Conservation (phyloP, 1,139 yeast species). For the Candida dubliniensis region DNA sequence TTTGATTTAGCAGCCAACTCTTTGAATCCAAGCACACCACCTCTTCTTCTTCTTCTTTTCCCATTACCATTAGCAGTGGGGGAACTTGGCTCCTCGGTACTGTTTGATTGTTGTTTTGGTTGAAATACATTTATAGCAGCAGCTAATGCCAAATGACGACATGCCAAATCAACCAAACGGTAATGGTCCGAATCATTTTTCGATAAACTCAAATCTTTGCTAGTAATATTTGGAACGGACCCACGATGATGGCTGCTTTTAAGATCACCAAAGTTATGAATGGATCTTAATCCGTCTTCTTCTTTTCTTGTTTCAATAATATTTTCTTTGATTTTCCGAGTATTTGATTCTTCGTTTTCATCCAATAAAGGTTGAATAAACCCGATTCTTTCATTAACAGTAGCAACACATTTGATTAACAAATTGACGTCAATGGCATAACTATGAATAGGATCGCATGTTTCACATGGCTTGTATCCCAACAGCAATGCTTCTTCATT, state of each 20-base stretch:
- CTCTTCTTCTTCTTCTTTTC: conserved; percentile 66
- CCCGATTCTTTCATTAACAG: conserved; percentile 59
- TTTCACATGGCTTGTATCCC: conserved; percentile 53
- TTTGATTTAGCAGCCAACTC: conserved; percentile 85
- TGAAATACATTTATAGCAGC: conserved; percentile 59
- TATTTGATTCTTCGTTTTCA: conserved; percentile 46
- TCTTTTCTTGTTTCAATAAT: conserved; percentile 35
- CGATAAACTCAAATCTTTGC: conserved; percentile 36
- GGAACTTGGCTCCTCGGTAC: conserved; percentile 17
- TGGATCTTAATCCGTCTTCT: conserved; percentile 27
- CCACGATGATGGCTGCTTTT: conserved; percentile 3
- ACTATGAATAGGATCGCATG: conserved; percentile 47
- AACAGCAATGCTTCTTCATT: conserved; percentile 42
- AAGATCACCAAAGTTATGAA: conserved; percentile 18
- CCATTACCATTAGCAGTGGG: conserved; percentile 9
- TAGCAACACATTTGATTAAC: conserved; percentile 55
- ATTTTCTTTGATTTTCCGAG: conserved; percentile 39
- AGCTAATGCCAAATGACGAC: conserved; percentile 81
- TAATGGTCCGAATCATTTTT: conserved; percentile 69
- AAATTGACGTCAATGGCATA: conserved; percentile 53
- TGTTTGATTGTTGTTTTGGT: conserved; percentile 15
- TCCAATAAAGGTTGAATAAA: conserved; percentile 52
- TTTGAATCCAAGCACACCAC: conserved; percentile 86
- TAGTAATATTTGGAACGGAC: conserved; percentile 18
- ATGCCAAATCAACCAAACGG: conserved; percentile 73